Conservation (phyloP, 176 grass and related monocot species). For the Otatea glauca region DNA sequence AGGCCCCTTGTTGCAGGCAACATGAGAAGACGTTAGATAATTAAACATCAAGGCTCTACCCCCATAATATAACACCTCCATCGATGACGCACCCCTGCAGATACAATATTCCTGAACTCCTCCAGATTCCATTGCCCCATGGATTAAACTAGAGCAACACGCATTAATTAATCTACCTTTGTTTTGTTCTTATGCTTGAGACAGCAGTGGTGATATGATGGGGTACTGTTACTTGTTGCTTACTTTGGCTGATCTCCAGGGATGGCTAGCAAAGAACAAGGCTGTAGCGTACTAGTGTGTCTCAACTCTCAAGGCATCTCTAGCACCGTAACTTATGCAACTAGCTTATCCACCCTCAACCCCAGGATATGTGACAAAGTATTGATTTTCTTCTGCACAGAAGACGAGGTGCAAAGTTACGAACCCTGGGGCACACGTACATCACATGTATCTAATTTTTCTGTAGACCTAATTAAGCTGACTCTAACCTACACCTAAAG, state of each 20-base stretch:
- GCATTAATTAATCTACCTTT: conserved; percentile 44
- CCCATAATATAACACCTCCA: conserved; percentile 17
- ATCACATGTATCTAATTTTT: neutral
- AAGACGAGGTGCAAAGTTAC: conserved; percentile 39
- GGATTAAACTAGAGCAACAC: conserved; percentile 37
- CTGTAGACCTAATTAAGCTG: conserved; percentile 43
- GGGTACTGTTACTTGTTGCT: conserved; percentile 4
- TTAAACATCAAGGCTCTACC: neutral
- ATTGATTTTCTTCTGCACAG: conserved; percentile 37
- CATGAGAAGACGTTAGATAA: conserved; percentile 7
- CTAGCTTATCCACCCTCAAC: conserved; percentile 39
- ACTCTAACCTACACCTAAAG: neutral
- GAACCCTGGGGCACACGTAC: conserved; percentile 10
- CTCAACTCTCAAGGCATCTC: conserved; percentile 60
- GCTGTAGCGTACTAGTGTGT: conserved; percentile 42
- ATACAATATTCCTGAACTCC: conserved; percentile 47
- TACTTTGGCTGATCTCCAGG: conserved; percentile 36
- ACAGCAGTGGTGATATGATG: conserved; percentile 34
- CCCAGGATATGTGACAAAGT: conserved; percentile 5
- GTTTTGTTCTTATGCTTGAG: conserved; percentile 50
- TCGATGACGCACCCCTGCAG: conserved; percentile 9
- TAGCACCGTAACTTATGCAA: conserved; percentile 43
- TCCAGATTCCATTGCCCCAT: conserved; percentile 60
- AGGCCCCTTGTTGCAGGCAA: conserved; percentile 13
- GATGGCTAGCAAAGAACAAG: conserved; percentile 47